phyloP scores from a whole-genome alignment of 495 filamentous ascomycete species.

The Aspergillus cavernicola region DNA sequence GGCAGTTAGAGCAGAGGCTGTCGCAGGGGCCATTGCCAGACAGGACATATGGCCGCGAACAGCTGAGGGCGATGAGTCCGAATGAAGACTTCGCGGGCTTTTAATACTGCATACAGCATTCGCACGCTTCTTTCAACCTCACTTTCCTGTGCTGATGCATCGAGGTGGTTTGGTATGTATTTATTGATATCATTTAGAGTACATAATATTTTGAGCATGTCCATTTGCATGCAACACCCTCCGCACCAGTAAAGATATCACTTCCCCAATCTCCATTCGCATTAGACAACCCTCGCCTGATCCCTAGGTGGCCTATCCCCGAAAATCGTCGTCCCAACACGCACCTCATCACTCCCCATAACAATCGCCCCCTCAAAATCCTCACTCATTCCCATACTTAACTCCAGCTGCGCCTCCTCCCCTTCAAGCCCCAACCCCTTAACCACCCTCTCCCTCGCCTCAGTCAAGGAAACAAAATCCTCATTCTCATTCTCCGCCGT shows the following conservation, averaged over 20 bases:
- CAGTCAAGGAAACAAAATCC: conserved; percentile 70
- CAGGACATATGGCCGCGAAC: conserved; percentile 6
- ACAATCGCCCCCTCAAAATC: conserved; percentile 90
- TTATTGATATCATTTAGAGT: conserved; percentile 20
- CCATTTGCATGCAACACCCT: not conserved
- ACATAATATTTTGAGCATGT: conserved; percentile 11
- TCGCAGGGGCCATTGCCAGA: conserved; percentile 46
- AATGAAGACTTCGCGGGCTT: conserved; percentile 4
- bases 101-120: conserved; percentile 8
- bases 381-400: conserved; percentile 85
- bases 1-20: conserved; percentile 80
- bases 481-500: conserved; percentile 79
- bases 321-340: conserved; percentile 94
- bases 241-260: not conserved
- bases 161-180: conserved; percentile 13
- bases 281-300: conserved; percentile 52
- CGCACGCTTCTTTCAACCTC: conserved; percentile 9
- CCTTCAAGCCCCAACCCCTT: conserved; percentile 43
- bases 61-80: not conserved
- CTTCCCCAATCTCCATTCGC: not conserved
- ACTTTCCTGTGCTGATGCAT: not conserved
- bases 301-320: conserved; percentile 71
- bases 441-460: conserved; percentile 64
- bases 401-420: conserved; percentile 45
- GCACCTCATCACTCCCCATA: conserved; percentile 84